A percentile compares a stretch with the other conserved stretches of the same genome.
Evolutionary conservation across 306 rosid genomes (phyloP).

Genomic region (Vigna hirtella): DNA sequence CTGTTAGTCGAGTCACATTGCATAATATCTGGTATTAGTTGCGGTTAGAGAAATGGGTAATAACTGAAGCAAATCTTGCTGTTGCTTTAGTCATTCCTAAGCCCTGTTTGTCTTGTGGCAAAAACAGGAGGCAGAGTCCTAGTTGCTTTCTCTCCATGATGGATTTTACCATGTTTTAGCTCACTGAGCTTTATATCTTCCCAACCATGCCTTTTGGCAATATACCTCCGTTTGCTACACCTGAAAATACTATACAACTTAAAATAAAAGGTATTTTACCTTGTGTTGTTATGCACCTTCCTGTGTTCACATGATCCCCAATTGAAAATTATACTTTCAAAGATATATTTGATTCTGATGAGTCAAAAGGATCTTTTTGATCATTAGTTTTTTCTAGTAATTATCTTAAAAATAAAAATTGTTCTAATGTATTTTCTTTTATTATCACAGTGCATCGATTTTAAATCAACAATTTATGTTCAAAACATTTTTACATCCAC

Average conservation of each 20-base stretch:
- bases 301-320: too few species aligned
- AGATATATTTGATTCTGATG: too few species aligned
- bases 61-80: constrained; percentile 6
- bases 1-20: constrained; percentile 8
- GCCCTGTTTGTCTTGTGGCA: not conserved
- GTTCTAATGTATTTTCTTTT: too few species aligned
- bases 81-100: constrained; percentile 2
- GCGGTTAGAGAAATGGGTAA: not conserved
- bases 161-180: too few species aligned
- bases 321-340: too few species aligned
- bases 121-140: not conserved
- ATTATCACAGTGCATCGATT: too few species aligned
- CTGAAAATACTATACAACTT: not conserved
- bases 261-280: not conserved
- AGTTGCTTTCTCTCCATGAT: not conserved
- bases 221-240: not conserved
- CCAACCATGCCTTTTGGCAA: not conserved
- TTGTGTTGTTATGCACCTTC: too few species aligned
- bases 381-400: too few species aligned
- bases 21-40: not conserved
- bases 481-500: too few species aligned
- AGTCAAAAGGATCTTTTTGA: too few species aligned
- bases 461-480: too few species aligned
- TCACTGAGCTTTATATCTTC: not conserved
- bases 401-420: too few species aligned